These are phyloP conservation scores for Mycena polygramma DNA, from an alignment of 768 basidiomycete species.

Conservation along the genomic window DNA sequence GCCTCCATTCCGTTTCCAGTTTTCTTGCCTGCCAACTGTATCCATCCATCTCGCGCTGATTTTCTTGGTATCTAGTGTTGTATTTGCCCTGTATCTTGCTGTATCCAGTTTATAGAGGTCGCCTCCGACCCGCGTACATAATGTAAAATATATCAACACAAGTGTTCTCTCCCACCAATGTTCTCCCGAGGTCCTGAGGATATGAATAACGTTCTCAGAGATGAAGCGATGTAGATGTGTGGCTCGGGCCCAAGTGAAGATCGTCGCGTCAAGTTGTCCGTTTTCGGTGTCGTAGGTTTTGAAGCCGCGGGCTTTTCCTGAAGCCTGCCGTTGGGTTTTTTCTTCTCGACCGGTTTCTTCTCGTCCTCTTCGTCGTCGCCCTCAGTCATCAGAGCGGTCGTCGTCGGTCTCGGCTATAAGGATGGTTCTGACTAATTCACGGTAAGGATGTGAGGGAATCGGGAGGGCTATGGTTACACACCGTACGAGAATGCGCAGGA, in stretches of 20 bases:
- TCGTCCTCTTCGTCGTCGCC: constrained; percentile 58
- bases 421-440: constrained; percentile 56
- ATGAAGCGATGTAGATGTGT: neutral
- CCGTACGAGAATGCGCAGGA: constrained; percentile 82
- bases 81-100: constrained; percentile 18
- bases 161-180: neutral
- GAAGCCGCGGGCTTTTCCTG: neutral
- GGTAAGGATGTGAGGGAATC: neutral
- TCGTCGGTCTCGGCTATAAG: constrained; percentile 56
- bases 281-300: neutral
- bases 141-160: constrained; percentile 15
- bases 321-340: neutral
- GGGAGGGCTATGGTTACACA: constrained; percentile 46
- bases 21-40: constrained; percentile 19
- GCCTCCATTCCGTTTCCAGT: neutral
- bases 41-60: neutral
- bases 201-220: neutral
- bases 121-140: constrained; percentile 9
- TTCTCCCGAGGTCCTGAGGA: too few species aligned
- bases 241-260: too few species aligned
- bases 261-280: neutral
- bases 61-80: constrained; percentile 21
- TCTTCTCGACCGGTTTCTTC: constrained; percentile 32
- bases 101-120: constrained; percentile 20
- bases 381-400: constrained; percentile 76